Base-by-base conservation (phyloP, 139 green algal genomes). In the Ettlia oleoabundans region DNA sequence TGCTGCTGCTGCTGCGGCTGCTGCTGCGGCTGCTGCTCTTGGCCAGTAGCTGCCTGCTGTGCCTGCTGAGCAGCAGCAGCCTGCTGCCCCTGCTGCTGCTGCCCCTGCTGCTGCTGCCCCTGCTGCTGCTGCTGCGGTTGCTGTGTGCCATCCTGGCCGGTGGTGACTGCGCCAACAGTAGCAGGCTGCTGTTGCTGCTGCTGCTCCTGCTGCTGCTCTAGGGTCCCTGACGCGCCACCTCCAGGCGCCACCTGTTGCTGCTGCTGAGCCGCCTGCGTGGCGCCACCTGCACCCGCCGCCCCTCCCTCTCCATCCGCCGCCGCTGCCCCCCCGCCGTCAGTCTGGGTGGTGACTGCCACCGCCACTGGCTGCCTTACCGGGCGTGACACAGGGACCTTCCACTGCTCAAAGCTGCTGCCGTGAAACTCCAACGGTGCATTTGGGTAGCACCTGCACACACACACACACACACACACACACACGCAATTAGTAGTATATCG, bases 381-480 rank as follows among this genome's bases (percentile, higher is more conserved):
- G 33, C 72, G 72, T 1, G 72, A 66, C 13, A 83, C 33, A 1
- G 37, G 32, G 37, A 68, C 35, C 13, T 55, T 53, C 78, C 78
- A 83, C 26, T 70, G 65, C 24, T 35, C 24, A 28, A 83, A 83
- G 0, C 15, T 61, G 4, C 47, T 51, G 13, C 33, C 35, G 26
- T 83, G 78, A 22, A 77, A 58, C 13, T 58, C 78, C 3, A 10
- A 33, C 30, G 65, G 78, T 0, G 78, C 41, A 30, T 84, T 84
- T 52, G 53, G 52, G 79, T 84, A 84, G 68, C 79, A 84, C 79
- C 69, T 84, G 32, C 32, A 58, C 24, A 26, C 7, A 40, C 1
- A 33, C 41, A 9, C 5, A n/a, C 21, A 41, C 6, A 2, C 41
- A 41, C 1, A 2, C 21, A 13, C 61, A 67, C 64, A 40, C 30